Percentiles rank a stretch among this genome's conserved stretches.
Conservation (phyloP, 352 stramenopile genomes). For the Globisporangium sylvaticum region DNA sequence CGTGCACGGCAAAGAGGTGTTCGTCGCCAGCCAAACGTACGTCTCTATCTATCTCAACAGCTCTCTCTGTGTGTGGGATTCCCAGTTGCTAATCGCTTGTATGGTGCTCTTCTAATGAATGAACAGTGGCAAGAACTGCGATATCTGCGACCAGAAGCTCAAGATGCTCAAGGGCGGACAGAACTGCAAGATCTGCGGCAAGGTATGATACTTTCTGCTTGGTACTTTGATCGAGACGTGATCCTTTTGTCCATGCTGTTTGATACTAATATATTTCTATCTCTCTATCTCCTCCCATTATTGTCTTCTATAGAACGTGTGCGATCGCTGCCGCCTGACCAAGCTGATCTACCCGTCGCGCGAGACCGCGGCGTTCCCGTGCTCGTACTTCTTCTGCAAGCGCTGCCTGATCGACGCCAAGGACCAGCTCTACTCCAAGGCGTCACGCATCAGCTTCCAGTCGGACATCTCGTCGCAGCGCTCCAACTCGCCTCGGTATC, state of each 20-base stretch:
- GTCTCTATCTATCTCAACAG: constrained; percentile 3
- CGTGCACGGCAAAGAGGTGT: constrained; percentile 45
- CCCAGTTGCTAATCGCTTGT: background rate
- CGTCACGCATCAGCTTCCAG: constrained; percentile 33
- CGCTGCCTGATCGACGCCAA: constrained; percentile 43
- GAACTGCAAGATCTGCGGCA: constrained; percentile 65
- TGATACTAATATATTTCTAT: background rate
- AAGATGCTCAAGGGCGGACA: constrained; percentile 43
- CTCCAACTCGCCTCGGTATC: constrained; percentile 15
- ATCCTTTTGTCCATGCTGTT: background rate
- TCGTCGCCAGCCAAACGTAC: constrained; percentile 43
- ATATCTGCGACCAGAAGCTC: constrained; percentile 61
- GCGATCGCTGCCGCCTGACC: constrained; percentile 52
- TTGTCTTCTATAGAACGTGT: constrained; percentile 35
- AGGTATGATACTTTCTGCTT: constrained; percentile 16
- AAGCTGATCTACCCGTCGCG: constrained; percentile 54
- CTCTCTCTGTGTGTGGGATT: background rate
- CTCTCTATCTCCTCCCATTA: background rate
- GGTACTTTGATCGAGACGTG: background rate
- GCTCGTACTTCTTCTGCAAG: constrained; percentile 56
- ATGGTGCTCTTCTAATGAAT: background rate
- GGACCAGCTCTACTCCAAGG: constrained; percentile 36
- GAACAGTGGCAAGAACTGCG: constrained; percentile 39
- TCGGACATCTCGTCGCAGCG: constrained; percentile 34
- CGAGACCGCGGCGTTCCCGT: constrained; percentile 48